phyloP scores from a whole-genome alignment of 2,329 filamentous ascomycete genomes.

The Aspergillus ustus region DNA sequence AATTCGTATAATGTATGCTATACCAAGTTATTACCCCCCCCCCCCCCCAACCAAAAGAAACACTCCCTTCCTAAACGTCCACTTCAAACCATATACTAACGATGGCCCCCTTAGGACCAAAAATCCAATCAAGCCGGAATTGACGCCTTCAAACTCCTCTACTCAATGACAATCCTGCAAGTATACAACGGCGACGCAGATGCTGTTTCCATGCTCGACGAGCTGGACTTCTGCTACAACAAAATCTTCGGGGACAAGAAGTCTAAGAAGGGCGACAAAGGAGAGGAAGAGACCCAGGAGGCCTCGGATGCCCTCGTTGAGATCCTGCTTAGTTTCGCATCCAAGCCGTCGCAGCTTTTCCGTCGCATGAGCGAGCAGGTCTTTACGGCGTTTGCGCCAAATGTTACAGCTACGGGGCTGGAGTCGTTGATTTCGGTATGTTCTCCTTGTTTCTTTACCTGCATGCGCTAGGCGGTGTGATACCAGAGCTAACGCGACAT shows the following conservation, averaged over 20 bases:
- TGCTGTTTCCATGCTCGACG: slow-evolving; percentile 78
- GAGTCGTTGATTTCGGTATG: slow-evolving; percentile 60
- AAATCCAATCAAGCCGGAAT: slow-evolving; percentile 48
- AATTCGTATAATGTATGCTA: too few species aligned
- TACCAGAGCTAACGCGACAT: background rate
- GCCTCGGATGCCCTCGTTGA: slow-evolving; percentile 78
- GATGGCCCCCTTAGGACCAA: slow-evolving; percentile 53
- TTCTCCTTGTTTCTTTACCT: background rate
- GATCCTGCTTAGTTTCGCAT: slow-evolving; percentile 85
- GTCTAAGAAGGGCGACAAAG: slow-evolving; percentile 46
- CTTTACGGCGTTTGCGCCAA: slow-evolving; percentile 78
- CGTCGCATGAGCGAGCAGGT: slow-evolving; percentile 86
- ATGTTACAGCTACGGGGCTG: slow-evolving; percentile 74
- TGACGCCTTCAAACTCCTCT: slow-evolving; percentile 76
- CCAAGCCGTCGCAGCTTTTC: slow-evolving; percentile 81
- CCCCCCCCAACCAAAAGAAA: too few species aligned
- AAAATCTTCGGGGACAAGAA: slow-evolving; percentile 61
- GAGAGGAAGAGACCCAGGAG: slow-evolving; percentile 47
- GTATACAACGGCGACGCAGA: slow-evolving; percentile 89
- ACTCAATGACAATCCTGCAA: slow-evolving; percentile 83
- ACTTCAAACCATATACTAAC: slow-evolving; percentile 4
- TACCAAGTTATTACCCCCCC: too few species aligned
- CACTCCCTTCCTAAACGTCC: background rate
- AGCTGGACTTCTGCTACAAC: slow-evolving; percentile 76
- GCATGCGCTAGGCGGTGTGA: background rate